Percentiles rank a stretch among this genome's conserved stretches.
Evolutionary conservation across 768 basidiomycete species (phyloP).

Genomic region (Suillus lakei): DNA sequence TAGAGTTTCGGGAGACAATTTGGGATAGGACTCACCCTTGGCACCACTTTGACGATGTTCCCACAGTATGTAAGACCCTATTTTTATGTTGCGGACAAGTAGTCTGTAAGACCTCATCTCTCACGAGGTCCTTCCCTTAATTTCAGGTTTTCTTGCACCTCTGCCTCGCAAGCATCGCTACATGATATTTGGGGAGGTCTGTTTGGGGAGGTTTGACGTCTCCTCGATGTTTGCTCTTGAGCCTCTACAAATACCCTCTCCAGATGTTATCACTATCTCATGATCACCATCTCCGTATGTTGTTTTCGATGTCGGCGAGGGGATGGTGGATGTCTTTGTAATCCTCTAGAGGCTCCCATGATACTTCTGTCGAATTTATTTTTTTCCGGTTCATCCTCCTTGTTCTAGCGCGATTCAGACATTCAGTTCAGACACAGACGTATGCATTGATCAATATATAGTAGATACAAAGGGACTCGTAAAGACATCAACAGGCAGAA

Average conservation of each 20-base stretch:
- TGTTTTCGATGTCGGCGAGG: neutral
- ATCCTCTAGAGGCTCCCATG: neutral
- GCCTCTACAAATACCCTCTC: neutral
- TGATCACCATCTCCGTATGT: neutral
- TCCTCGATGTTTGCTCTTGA: neutral
- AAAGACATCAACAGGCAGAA: neutral
- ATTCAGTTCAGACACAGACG: neutral
- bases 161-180: neutral
- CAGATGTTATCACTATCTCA: neutral
- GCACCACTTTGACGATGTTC: neutral
- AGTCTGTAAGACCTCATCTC: neutral
- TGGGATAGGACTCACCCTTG: no score
- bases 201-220: neutral
- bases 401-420: neutral
- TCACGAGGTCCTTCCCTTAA: neutral
- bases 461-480: neutral
- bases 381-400: neutral
- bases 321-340: neutral
- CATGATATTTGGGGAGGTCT: neutral
- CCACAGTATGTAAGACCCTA: neutral
- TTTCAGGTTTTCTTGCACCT: neutral
- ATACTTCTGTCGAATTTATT: neutral
- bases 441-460: slow-evolving; percentile 3
- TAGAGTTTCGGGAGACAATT: no score
- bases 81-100: neutral